A percentile compares a stretch with the other conserved stretches of the same genome.
Evolutionary conservation across 2,329 filamentous ascomycete species (phyloP).

Genomic region (Phialemoniopsis sp.): DNA sequence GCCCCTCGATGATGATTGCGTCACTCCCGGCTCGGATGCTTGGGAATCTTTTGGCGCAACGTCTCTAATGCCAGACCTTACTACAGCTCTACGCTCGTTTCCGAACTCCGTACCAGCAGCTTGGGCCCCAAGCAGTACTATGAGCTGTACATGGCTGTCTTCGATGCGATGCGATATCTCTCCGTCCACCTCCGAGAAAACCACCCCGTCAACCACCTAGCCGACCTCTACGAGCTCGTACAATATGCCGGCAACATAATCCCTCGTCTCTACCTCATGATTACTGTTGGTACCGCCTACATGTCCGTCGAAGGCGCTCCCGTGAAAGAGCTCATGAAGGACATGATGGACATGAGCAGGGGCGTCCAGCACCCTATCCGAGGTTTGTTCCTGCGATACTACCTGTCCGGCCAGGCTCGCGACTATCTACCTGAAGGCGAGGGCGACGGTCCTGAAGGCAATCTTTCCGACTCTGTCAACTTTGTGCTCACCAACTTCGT

Average conservation of each 20-base stretch:
- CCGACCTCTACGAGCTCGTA: conserved; percentile 95
- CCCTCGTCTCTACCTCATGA: conserved; percentile 95
- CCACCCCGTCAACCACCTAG: conserved; percentile 95
- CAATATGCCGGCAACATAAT: conserved; percentile 97
- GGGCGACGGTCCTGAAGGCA: conserved; percentile 89
- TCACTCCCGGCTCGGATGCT: conserved; percentile 4
- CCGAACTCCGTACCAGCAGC: conserved; percentile 95
- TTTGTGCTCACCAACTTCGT: conserved; percentile 98
- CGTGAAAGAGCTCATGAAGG: conserved; percentile 99
- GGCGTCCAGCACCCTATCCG: conserved; percentile 96
- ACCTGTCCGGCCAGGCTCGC: conserved; percentile 89
- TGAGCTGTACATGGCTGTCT: conserved; percentile 98
- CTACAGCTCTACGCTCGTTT: conserved; percentile 87
- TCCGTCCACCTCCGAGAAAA: conserved; percentile 96
- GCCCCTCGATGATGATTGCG: conserved; percentile 1
- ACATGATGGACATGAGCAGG: conserved; percentile 99
- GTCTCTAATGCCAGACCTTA: background rate
- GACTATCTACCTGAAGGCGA: conserved; percentile 80
- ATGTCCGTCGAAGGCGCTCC: conserved; percentile 98
- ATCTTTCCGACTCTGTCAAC: conserved; percentile 94
- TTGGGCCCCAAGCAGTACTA: conserved; percentile 99
- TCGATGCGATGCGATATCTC: conserved; percentile 93
- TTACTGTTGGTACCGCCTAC: conserved; percentile 97
- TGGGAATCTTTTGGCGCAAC: no score
- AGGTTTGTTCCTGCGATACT: conserved; percentile 92